Conservation (phyloP, 2,329 filamentous ascomycete species). For the Aspergillus viridinutans region DNA sequence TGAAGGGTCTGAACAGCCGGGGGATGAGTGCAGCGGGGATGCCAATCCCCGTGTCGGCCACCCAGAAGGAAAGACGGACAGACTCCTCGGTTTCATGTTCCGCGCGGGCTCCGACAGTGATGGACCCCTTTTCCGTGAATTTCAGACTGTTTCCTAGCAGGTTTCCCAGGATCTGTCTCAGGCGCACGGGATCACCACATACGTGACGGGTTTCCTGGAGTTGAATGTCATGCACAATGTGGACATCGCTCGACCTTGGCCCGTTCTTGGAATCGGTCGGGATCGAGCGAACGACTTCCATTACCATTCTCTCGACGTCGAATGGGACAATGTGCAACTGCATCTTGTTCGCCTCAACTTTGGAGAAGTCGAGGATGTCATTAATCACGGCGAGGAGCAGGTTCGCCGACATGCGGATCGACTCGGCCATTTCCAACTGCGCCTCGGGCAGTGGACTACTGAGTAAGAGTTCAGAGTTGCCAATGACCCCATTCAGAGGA, state of each 20-base stretch:
- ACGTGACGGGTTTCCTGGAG: too few relatives aligned
- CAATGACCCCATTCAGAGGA: slow-evolving; percentile 89
- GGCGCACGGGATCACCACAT: slow-evolving; percentile 74
- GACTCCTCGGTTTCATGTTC: slow-evolving; percentile 66
- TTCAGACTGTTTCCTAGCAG: slow-evolving; percentile 91
- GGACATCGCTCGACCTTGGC: slow-evolving; percentile 54
- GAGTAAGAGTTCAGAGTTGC: slow-evolving; percentile 62
- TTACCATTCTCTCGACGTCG: slow-evolving; percentile 64
- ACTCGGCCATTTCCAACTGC: slow-evolving; percentile 60
- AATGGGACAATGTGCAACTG: slow-evolving; percentile 80
- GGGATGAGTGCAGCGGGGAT: slow-evolving; percentile 72
- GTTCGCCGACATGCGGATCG: slow-evolving; percentile 63
- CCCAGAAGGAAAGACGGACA: slow-evolving; percentile 76
- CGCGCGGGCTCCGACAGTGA: slow-evolving; percentile 74
- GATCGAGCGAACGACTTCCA: slow-evolving; percentile 59
- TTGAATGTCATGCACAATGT: too few relatives aligned
- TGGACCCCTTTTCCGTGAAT: slow-evolving; percentile 80
- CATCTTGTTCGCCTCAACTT: slow-evolving; percentile 82
- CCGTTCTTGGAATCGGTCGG: slow-evolving; percentile 60
- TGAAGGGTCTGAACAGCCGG: slow-evolving; percentile 88
- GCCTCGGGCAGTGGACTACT: slow-evolving; percentile 53
- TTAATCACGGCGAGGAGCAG: slow-evolving; percentile 84
- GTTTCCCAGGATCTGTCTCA: slow-evolving; percentile 75
- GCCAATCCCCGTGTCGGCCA: slow-evolving; percentile 85
- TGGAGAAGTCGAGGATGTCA: slow-evolving; percentile 86